A percentile compares a stretch with the other conserved stretches of the same genome.
phyloP scores from a whole-genome alignment of 257 asterid genomes.

The Euphrasia confusa region DNA sequence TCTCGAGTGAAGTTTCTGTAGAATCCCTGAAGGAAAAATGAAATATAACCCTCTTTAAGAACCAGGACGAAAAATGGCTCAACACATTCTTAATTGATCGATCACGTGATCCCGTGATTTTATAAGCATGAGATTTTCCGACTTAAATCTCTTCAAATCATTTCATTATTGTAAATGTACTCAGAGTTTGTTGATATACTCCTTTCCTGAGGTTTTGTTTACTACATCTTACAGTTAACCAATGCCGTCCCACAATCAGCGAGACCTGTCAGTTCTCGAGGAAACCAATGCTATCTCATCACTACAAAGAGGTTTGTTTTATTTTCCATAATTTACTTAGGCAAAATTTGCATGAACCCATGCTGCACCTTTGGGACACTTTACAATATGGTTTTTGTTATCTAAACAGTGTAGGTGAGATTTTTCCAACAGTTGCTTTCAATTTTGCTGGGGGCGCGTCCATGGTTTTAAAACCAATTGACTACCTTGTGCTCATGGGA shows the following conservation, averaged over 20 bases:
- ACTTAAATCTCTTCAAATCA: constrained; percentile 12
- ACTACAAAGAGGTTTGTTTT: constrained; percentile 40
- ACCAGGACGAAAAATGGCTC: constrained; percentile 8
- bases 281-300: constrained; percentile 54
- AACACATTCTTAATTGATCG: neutral
- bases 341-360: neutral
- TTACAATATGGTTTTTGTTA: constrained; percentile 21
- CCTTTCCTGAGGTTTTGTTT: constrained; percentile 8
- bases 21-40: neutral
- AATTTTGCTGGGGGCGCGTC: constrained; percentile 80
- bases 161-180: constrained; percentile 11
- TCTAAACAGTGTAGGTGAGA: constrained; percentile 48
- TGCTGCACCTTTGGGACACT: constrained; percentile 13
- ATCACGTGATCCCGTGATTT: neutral
- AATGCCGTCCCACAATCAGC: constrained; percentile 55
- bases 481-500: constrained; percentile 69
- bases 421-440: constrained; percentile 61
- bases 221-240: constrained; percentile 46
- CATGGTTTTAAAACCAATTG: constrained; percentile 65
- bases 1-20: neutral
- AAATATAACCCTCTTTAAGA: neutral
- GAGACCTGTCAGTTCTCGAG: constrained; percentile 42
- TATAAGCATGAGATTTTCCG: constrained; percentile 12
- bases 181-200: constrained; percentile 22
- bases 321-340: neutral